Evolutionary conservation across 1,284 basidiomycete genomes (phyloP), one percentile per base, ranked within the genome.

Genomic region (Sanghuangporus baumii): DNA sequence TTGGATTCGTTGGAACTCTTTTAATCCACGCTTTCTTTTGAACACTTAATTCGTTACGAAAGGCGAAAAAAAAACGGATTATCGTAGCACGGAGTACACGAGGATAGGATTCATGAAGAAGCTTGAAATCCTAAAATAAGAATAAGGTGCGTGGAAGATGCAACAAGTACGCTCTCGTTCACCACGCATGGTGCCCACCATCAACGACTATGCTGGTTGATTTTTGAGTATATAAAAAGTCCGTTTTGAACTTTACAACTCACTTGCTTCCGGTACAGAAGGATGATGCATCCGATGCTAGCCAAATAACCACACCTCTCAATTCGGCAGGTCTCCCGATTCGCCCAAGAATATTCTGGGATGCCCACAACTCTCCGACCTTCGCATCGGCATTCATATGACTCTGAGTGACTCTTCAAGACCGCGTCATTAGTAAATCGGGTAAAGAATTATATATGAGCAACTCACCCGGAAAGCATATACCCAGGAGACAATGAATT

Each of bases 321-420:
- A 93, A 72, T 73, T 93, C 91, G 70, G 92, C 88, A 0, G 87
- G 82, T 14, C 88, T 77, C 38, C 91, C 90, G 36, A 93, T 80
- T 18, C 91, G 80, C 3, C 88, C 88, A 66, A 93, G 76, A 1
- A 91, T 91, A 71, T 91, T 92, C 73, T 85, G 72, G 62, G 73
- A 74, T 16, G 88, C 85, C 90, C 89, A 92, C 70, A 87, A 87
- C 93, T 93, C 71, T 87, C 84, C 90, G 89, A 91, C 70, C 87
- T 87, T n/a, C 79, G 80, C 7, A 85, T 72, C 59, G 93, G 23
- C 3, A 26, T 26, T 26, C 2, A 26, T 26, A 26, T 85, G 89
- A 85, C 67, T 87, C 87, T 40, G 91, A 91, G 87, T 92, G 89
- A 43, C 38, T 41, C 56, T 26, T 14, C 12, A 56, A 41, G 37